These are phyloP conservation scores for Asterophora parasitica DNA, from an alignment of 768 basidiomycete species.

Conservation along the genomic window DNA sequence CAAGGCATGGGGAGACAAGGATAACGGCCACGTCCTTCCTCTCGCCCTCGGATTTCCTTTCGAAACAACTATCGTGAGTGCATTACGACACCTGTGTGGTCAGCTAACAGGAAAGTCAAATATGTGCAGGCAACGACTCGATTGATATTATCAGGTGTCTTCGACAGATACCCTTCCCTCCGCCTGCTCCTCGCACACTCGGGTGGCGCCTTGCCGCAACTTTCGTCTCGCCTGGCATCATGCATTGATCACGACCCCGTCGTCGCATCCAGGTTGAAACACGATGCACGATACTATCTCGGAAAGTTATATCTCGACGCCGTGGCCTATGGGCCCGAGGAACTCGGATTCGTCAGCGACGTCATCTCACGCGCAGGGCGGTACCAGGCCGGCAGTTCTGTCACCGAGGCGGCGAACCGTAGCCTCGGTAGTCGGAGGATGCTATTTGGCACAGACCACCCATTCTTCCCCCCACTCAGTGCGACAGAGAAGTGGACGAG, in stretches of 20 bases:
- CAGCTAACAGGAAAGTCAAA: constrained; percentile 8
- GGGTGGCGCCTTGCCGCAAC: constrained; percentile 76
- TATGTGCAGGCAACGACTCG: constrained; percentile 61
- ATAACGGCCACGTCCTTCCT: constrained; percentile 85
- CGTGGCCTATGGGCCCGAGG: constrained; percentile 85
- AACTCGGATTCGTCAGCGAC: constrained; percentile 73
- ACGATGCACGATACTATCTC: constrained; percentile 82
- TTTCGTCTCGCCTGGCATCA: constrained; percentile 80
- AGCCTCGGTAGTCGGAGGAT: constrained; percentile 53
- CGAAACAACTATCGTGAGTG: constrained; percentile 79
- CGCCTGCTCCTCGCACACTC: constrained; percentile 83
- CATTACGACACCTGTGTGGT: neutral
- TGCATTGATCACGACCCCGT: constrained; percentile 84
- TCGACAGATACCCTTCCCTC: constrained; percentile 75
- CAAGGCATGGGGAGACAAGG: constrained; percentile 68
- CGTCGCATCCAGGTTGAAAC: constrained; percentile 66
- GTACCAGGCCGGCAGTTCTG: constrained; percentile 35
- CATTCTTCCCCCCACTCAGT: constrained; percentile 82
- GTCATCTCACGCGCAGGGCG: constrained; percentile 56
- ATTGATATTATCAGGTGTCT: constrained; percentile 73
- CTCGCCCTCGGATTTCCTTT: constrained; percentile 87
- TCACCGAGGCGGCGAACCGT: constrained; percentile 28
- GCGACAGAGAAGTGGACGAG: constrained; percentile 73
- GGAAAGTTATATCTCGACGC: constrained; percentile 80
- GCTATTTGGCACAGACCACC: constrained; percentile 86